Evolutionary conservation across 306 rosid genomes (phyloP).

Genomic region (Rosa rugosa): DNA sequence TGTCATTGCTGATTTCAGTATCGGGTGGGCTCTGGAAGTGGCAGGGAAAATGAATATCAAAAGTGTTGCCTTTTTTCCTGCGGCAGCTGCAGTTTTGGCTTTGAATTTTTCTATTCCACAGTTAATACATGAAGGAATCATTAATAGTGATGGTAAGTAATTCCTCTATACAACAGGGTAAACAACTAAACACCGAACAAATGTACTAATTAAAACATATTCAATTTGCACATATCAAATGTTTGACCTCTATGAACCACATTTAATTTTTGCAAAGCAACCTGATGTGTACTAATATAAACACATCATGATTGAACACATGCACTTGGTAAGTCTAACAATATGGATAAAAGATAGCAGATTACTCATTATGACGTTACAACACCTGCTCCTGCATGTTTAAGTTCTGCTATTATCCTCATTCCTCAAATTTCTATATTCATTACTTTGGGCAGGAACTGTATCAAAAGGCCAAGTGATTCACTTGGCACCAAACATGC

Average conservation of each 20-base stretch:
- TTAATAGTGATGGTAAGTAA: slow-evolving; percentile 40
- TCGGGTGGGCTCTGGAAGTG: slow-evolving; percentile 49
- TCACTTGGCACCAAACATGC: slow-evolving; percentile 52
- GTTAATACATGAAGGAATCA: slow-evolving; percentile 38
- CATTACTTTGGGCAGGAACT: slow-evolving; percentile 26
- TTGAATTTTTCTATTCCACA: slow-evolving; percentile 22
- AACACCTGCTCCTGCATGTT: no score
- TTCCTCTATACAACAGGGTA: neutral
- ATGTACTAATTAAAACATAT: no score
- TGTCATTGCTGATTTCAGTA: slow-evolving; percentile 34
- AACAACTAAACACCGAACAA: no score
- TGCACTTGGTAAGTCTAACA: no score
- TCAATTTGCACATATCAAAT: no score
- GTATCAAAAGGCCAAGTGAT: slow-evolving; percentile 31
- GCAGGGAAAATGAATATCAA: slow-evolving; percentile 44
- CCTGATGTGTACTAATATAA: no score
- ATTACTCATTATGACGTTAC: neutral
- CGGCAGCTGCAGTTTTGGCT: slow-evolving; percentile 37
- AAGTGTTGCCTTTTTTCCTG: slow-evolving; percentile 40
- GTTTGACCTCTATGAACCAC: no score
- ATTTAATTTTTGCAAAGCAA: no score
- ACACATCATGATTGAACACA: no score
- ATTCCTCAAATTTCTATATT: neutral
- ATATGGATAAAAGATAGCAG: neutral
- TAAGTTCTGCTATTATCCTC: no score